Evolutionary conservation across 78 protist genomes (phyloP), one percentile per base, ranked within the genome.

Genomic region (Mantamonas sphyraenae): DNA sequence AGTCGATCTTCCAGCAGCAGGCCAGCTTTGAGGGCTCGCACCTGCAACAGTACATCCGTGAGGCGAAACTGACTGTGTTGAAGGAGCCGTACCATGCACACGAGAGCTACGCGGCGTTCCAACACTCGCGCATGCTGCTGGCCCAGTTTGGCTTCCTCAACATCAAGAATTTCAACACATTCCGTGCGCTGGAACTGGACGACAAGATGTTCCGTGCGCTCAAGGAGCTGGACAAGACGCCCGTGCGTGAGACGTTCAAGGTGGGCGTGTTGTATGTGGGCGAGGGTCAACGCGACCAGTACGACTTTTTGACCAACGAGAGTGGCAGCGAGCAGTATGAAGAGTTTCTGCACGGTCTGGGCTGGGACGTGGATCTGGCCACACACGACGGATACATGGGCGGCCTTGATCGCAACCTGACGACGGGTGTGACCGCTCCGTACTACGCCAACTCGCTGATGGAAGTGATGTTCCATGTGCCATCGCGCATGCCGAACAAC

Each of bases 391-490:
- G 88, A 14, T 82, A 59, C 30, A n/a, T 85, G 51, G 95, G 94
- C 45, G 87, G 87, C 57, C 58, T 91, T 19, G 94, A 89, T 79
- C 60, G 77, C 19, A 51, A 76, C 37, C 62, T 45, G 26, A 38
- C 82, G 22, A 78, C 77, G 22, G 95, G 97, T 35, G 22, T 28
- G 40, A 64, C 70, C 5, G 69, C 91, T 26, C 83, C 82, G 34
- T 90, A 86, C 68, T 88, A 63, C 64, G 92, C 92, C 0, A 70
- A 65, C 3, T 62, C 81, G n/a, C 53, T 75, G 5, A 56, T 73
- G 43, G 97, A 93, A 43, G 71, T 88, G 3, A 66, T 90, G n/a
- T 93, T 71, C 80, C 97, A 93, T 56, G 93, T 90, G 63, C 79
- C 83, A 20, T 68, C 91, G 31, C 33, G 68, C 1, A 87, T 89